Evolutionary conservation across 116 monocot species (phyloP).

Genomic region (Dioscorea cayenensis): DNA sequence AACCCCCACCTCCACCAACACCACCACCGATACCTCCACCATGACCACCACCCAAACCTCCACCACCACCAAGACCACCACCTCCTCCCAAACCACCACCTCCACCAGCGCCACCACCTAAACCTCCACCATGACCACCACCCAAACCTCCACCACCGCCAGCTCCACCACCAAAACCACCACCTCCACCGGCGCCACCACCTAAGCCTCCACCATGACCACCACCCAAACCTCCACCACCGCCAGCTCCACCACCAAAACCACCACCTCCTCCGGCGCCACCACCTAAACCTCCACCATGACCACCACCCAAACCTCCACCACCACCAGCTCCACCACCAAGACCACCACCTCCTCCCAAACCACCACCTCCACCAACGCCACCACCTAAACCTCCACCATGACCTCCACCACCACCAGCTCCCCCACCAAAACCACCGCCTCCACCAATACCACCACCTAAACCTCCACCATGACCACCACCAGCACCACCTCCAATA

Average conservation of each 20-base stretch:
- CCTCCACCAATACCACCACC: not conserved
- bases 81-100: not conserved
- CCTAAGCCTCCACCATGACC: too few species aligned
- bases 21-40: not conserved
- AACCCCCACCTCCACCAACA: not conserved
- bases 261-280: not conserved
- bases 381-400: not conserved
- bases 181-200: too few species aligned
- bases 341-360: not conserved
- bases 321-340: not conserved
- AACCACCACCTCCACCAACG: not conserved
- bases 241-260: not conserved
- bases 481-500: not conserved
- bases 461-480: not conserved
- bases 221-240: not conserved
- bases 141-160: not conserved
- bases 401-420: not conserved
- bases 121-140: slow-evolving; percentile 7
- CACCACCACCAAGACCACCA: not conserved
- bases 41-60: not conserved
- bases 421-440: not conserved
- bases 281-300: not conserved
- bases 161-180: too few species aligned
- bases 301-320: not conserved
- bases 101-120: not conserved